Conservation (phyloP, 495 filamentous ascomycete species). For the Cenococcum geophilum region DNA sequence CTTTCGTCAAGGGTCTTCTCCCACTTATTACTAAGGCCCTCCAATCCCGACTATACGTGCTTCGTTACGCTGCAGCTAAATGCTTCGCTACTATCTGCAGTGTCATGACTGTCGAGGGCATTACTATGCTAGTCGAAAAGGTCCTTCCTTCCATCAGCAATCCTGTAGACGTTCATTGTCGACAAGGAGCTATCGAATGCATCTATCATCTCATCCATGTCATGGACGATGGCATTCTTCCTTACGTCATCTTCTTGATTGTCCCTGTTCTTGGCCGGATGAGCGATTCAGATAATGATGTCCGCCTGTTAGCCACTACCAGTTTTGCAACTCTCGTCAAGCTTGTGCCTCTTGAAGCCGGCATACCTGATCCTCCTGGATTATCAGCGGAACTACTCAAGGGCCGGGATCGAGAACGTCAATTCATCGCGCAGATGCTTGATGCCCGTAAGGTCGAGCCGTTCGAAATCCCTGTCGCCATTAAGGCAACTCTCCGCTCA, state of each 20-base stretch:
- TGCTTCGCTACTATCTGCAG: constrained; percentile 97
- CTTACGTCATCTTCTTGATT: constrained; percentile 97
- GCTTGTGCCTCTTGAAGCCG: constrained; percentile 95
- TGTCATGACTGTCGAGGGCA: constrained; percentile 85
- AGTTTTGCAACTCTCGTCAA: constrained; percentile 97
- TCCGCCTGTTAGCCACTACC: constrained; percentile 89
- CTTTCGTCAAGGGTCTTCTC: constrained; percentile 72
- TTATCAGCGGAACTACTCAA: constrained; percentile 80
- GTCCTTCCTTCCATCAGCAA: constrained; percentile 88
- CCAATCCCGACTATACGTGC: constrained; percentile 78
- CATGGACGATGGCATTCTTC: constrained; percentile 93
- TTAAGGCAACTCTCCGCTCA: constrained; percentile 90
- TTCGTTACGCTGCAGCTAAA: constrained; percentile 94
- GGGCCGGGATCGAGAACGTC: constrained; percentile 85
- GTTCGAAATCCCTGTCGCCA: constrained; percentile 88
- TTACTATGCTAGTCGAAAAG: constrained; percentile 92
- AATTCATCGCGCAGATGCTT: constrained; percentile 94
- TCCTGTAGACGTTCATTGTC: constrained; percentile 71
- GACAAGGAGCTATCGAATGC: constrained; percentile 89
- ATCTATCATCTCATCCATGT: constrained; percentile 94
- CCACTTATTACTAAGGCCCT: constrained; percentile 83
- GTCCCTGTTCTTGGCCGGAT: constrained; percentile 98
- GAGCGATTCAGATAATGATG: constrained; percentile 96
- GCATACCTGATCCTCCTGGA: constrained; percentile 93
- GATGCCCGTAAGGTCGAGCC: constrained; percentile 92